These are phyloP conservation scores for Pholiota molesta DNA, from an alignment of 768 basidiomycete species.

Conservation along the genomic window DNA sequence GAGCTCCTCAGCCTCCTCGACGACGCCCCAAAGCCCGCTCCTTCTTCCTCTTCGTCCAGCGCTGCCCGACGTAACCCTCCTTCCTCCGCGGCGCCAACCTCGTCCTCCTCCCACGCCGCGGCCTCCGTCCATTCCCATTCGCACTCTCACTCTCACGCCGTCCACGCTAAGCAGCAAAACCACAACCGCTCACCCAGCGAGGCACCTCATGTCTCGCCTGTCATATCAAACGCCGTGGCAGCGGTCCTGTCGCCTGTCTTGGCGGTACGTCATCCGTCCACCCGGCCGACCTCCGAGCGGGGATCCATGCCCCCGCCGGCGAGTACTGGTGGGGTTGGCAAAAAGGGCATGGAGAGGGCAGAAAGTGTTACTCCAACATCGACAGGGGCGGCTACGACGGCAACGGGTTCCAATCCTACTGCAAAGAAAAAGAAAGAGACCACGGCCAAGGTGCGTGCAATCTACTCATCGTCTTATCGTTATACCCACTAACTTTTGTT, in stretches of 20 bases:
- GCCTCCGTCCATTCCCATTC: conserved; percentile 9
- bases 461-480: conserved; percentile 10
- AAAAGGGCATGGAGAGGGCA: conserved; percentile 26
- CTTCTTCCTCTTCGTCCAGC: conserved; percentile 9
- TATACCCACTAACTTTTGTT: conserved; percentile 16
- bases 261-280: conserved; percentile 21
- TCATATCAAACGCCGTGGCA: conserved; percentile 15
- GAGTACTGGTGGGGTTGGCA: conserved; percentile 21
- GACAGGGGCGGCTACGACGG: not conserved
- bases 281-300: conserved; percentile 41
- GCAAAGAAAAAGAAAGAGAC: conserved; percentile 47
- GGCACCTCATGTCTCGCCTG: conserved; percentile 18
- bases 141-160: conserved; percentile 10
- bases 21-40: conserved; percentile 7
- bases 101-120: conserved; percentile 20
- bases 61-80: conserved; percentile 21
- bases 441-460: conserved; percentile 37
- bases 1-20: conserved; percentile 1
- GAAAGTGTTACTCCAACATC: conserved; percentile 18
- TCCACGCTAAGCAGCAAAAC: conserved; percentile 13
- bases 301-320: conserved; percentile 65
- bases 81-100: conserved; percentile 13
- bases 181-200: conserved; percentile 18
- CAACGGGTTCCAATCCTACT: conserved; percentile 17
- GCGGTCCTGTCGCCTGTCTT: conserved; percentile 16